Evolutionary conservation across 1,139 yeast species (phyloP).

Genomic region (Debaryomyces fabryi): DNA sequence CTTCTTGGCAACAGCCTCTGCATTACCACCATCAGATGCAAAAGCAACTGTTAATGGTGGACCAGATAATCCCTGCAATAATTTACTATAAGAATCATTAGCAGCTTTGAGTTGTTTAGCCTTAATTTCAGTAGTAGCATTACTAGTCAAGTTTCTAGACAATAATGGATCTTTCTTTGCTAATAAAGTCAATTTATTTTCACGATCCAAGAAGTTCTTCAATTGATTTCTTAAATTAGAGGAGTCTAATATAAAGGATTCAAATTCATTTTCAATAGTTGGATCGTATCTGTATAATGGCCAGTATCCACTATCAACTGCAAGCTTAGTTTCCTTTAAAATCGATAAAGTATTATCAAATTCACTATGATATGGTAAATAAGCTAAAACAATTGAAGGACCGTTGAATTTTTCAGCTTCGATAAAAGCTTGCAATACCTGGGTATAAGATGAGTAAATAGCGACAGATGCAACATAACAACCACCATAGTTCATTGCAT

Average conservation of each 20-base stretch:
- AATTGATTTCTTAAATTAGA: slow-evolving; percentile 77
- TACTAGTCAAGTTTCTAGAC: slow-evolving; percentile 69
- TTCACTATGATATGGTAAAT: slow-evolving; percentile 75
- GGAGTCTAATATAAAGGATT: slow-evolving; percentile 79
- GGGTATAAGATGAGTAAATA: slow-evolving; percentile 90
- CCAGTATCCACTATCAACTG: slow-evolving; percentile 95
- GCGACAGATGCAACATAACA: slow-evolving; percentile 95
- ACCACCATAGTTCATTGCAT: slow-evolving; percentile 92
- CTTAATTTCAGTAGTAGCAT: slow-evolving; percentile 61
- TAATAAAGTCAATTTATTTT: slow-evolving; percentile 79
- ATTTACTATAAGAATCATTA: slow-evolving; percentile 72
- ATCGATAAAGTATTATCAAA: slow-evolving; percentile 71
- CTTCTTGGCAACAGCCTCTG: slow-evolving; percentile 81
- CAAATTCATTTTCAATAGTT: slow-evolving; percentile 43
- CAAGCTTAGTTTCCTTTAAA: slow-evolving; percentile 82
- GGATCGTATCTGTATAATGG: slow-evolving; percentile 92
- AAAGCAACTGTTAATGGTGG: slow-evolving; percentile 89
- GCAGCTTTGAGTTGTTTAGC: slow-evolving; percentile 68
- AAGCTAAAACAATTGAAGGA: slow-evolving; percentile 89
- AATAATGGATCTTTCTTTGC: slow-evolving; percentile 73
- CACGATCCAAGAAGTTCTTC: slow-evolving; percentile 81
- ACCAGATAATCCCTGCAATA: slow-evolving; percentile 86
- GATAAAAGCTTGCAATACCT: slow-evolving; percentile 81
- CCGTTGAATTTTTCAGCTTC: slow-evolving; percentile 90
- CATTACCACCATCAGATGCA: slow-evolving; percentile 96